Percentiles rank a stretch among this genome's conserved stretches.
phyloP scores from a whole-genome alignment of 2,329 filamentous ascomycete species.

The Alternaria ethzedia region DNA sequence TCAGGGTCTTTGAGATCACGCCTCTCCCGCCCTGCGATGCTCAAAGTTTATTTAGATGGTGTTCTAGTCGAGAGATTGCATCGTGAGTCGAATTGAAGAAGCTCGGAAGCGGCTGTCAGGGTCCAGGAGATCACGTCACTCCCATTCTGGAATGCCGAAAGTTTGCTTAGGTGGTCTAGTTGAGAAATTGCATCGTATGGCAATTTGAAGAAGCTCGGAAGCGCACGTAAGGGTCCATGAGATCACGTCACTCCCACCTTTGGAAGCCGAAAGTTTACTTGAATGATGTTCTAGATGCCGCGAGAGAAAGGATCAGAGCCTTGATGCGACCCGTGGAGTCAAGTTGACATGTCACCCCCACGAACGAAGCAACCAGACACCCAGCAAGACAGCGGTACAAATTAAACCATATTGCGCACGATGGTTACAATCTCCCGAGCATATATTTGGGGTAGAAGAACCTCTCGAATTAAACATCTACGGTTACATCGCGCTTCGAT shows the following conservation, averaged over 20 bases:
- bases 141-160: background rate
- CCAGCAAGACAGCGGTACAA: background rate
- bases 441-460: background rate
- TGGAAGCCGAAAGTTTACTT: background rate
- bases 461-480: background rate
- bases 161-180: background rate
- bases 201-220: background rate
- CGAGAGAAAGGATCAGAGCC: background rate
- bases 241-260: background rate
- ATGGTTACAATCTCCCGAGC: background rate
- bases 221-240: background rate
- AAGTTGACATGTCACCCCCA: background rate
- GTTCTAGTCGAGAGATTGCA: background rate
- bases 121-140: background rate
- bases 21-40: background rate
- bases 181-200: background rate
- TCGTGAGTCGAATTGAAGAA: background rate
- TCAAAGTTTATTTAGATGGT: background rate
- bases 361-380: background rate
- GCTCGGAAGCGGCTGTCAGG: background rate
- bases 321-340: background rate
- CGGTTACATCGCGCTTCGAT: background rate
- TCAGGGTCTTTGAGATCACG: background rate
- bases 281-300: background rate
- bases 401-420: background rate